Conservation (phyloP, 331 rosid species). For the Arachis monticola region DNA sequence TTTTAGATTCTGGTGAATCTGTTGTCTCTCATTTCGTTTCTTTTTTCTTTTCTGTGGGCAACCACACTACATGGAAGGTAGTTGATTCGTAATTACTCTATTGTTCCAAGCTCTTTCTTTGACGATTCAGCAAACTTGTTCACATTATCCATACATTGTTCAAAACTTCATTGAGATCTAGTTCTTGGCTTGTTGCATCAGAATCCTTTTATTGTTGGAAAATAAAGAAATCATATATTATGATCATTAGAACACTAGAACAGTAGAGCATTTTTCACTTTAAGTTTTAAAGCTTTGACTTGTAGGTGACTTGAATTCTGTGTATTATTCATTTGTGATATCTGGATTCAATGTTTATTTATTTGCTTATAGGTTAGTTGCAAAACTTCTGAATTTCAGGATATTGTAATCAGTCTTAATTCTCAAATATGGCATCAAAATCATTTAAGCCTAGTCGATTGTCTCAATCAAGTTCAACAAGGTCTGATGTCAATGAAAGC, state of each 20-base stretch:
- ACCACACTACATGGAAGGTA: constrained; percentile 1
- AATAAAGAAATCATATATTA: not conserved
- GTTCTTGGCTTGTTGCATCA: constrained; percentile 5
- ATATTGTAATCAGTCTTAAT: constrained; percentile 22
- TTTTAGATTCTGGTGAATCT: constrained; percentile 36
- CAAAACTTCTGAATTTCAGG: constrained; percentile 38
- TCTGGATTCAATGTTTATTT: constrained; percentile 13
- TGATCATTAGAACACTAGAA: not conserved
- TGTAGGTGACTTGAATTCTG: constrained; percentile 22
- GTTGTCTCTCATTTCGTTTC: not conserved
- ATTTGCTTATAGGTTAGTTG: not conserved
- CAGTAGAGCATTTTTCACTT: not conserved
- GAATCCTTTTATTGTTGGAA: not conserved
- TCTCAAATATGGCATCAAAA: constrained; percentile 54
- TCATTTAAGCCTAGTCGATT: constrained; percentile 62
- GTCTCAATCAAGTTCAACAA: constrained; percentile 45
- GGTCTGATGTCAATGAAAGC: constrained; percentile 55
- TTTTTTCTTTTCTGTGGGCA: not conserved
- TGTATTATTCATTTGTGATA: constrained; percentile 9
- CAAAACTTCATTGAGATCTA: constrained; percentile 17
- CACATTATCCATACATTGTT: not conserved
- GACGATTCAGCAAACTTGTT: not conserved
- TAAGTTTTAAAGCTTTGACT: constrained; percentile 22
- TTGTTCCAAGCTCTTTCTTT: not conserved
- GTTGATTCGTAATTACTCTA: not conserved